A percentile compares a stretch with the other conserved stretches of the same genome.
These are phyloP conservation scores for Penicillium capsulatum DNA, from an alignment of 2,329 filamentous ascomycete species.

Conservation along the genomic window DNA sequence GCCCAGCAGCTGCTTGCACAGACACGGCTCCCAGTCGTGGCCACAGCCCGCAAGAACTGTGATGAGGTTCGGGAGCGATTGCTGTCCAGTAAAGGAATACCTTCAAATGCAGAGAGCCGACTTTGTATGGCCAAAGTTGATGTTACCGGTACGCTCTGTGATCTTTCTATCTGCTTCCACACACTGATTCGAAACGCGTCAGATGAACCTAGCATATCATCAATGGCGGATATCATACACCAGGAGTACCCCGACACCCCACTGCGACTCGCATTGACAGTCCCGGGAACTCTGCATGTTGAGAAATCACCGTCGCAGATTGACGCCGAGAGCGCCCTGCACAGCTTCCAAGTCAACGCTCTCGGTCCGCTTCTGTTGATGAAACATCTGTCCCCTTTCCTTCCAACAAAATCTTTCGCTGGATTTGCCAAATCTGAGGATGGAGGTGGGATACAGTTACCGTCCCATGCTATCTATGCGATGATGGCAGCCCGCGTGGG, in stretches of 20 bases:
- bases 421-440: constrained; percentile 26
- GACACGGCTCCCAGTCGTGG: constrained; percentile 55
- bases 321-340: constrained; percentile 56
- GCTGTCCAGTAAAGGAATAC: constrained; percentile 47
- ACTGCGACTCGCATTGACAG: constrained; percentile 64
- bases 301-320: constrained; percentile 69
- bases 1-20: constrained; percentile 55
- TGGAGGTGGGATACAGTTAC: constrained; percentile 38
- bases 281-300: constrained; percentile 68
- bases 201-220: constrained; percentile 58
- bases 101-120: constrained; percentile 39
- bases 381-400: constrained; percentile 68
- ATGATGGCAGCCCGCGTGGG: constrained; percentile 76
- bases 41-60: constrained; percentile 55
- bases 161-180: too few relatives aligned
- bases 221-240: constrained; percentile 53
- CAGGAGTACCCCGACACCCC: constrained; percentile 53
- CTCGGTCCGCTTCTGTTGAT: constrained; percentile 70
- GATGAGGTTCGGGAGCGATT: constrained; percentile 48
- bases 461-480: constrained; percentile 60
- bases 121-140: constrained; percentile 54
- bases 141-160: constrained; percentile 48
- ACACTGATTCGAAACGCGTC: too few relatives aligned
- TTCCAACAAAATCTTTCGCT: constrained; percentile 57
- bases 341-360: constrained; percentile 69